phyloP scores from a whole-genome alignment of 257 asterid genomes.

The Parsonsia alboflavescens region DNA sequence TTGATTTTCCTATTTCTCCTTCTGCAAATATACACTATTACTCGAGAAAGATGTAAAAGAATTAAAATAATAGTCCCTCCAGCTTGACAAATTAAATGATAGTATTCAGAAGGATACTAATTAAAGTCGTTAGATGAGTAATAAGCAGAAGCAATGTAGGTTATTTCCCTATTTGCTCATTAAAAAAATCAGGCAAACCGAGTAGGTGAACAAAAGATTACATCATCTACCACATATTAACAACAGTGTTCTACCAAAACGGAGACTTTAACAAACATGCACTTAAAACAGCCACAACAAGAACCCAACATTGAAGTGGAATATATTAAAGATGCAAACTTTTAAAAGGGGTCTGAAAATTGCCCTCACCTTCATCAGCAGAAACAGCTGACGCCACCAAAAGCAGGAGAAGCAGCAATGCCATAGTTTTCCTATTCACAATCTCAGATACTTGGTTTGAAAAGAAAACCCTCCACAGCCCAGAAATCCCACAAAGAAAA shows the following conservation, averaged over 20 bases:
- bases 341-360: too few species aligned
- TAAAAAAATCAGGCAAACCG: neutral
- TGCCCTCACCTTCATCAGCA: constrained; percentile 67
- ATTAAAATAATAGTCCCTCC: neutral
- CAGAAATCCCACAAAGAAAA: constrained; percentile 3
- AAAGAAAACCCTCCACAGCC: neutral
- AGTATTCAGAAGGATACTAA: neutral
- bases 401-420: constrained; percentile 40
- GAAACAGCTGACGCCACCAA: constrained; percentile 53
- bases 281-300: neutral
- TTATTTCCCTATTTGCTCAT: neutral
- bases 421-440: constrained; percentile 23
- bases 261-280: neutral
- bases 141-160: neutral
- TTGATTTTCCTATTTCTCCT: neutral
- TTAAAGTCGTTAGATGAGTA: too few species aligned
- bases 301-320: neutral
- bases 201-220: neutral
- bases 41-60: neutral
- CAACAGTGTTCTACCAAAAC: neutral
- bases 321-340: neutral
- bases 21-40: neutral
- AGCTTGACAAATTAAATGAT: neutral
- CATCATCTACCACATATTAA: neutral
- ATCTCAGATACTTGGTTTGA: neutral